A percentile compares a stretch with the other conserved stretches of the same genome.
phyloP scores from a whole-genome alignment of 75 land plant species.

The Pseudotsuga menziesii region DNA sequence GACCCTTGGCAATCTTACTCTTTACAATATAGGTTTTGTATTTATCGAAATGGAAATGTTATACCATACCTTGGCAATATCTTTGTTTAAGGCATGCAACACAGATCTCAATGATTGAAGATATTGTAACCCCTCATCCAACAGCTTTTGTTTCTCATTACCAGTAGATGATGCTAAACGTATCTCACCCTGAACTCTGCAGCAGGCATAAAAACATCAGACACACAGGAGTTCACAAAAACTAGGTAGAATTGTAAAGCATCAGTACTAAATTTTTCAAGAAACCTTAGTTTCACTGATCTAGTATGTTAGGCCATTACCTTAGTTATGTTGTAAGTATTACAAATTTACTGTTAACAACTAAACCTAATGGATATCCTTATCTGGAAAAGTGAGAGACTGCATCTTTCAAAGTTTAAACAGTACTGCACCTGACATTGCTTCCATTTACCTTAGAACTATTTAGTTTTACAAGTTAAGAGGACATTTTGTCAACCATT shows the following conservation, averaged over 20 bases:
- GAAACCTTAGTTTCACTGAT: neutral
- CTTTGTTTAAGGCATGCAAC: conserved; percentile 59
- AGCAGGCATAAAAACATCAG: conserved; percentile 2
- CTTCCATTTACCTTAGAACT: neutral
- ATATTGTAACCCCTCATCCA: conserved; percentile 34
- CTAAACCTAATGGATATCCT: neutral
- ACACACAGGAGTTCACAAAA: neutral
- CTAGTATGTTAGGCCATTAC: neutral
- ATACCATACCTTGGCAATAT: conserved; percentile 52
- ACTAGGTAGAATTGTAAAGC: neutral
- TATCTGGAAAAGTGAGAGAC: neutral
- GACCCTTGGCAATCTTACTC: neutral
- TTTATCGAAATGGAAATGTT: neutral
- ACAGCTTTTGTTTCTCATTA: neutral
- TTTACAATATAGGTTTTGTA: neutral
- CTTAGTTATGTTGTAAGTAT: neutral
- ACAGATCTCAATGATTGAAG: conserved; percentile 29
- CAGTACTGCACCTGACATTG: neutral
- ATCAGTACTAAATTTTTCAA: neutral
- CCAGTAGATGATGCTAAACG: neutral
- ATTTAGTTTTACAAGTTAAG: neutral
- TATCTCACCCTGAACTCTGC: neutral
- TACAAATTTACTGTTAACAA: neutral
- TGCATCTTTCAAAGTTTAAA: neutral
- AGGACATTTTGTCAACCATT: neutral